A percentile compares a stretch with the other conserved stretches of the same genome.
phyloP scores from a whole-genome alignment of 73 alveolate genomes.

The Blepharisma japonicum region DNA sequence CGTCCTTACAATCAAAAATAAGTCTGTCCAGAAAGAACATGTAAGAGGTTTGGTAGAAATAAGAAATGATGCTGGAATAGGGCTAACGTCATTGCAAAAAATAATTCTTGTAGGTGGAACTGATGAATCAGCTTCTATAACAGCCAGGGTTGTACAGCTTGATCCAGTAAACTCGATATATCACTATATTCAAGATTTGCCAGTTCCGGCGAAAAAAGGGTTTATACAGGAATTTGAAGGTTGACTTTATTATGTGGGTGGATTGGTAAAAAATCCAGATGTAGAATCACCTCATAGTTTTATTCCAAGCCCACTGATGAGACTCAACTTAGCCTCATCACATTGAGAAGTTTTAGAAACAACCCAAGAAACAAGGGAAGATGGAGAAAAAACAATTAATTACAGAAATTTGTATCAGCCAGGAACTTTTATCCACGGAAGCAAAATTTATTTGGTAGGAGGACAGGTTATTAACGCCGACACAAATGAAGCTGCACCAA shows the following conservation, averaged over 20 bases:
- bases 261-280: neutral
- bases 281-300: neutral
- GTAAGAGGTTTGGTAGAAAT: neutral
- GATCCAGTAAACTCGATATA: neutral
- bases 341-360: neutral
- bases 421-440: neutral
- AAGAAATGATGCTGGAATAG: neutral
- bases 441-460: neutral
- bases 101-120: neutral
- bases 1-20: too few relatives aligned
- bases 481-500: too few relatives aligned
- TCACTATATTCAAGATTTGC: neutral
- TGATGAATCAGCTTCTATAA: neutral
- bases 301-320: neutral
- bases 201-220: slow-evolving; percentile 10
- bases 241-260: neutral
- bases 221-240: neutral
- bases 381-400: neutral
- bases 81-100: neutral
- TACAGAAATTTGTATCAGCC: neutral
- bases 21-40: too few relatives aligned
- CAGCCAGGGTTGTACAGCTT: neutral
- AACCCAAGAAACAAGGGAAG: neutral
- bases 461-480: neutral
- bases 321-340: neutral